Percentiles rank a stretch among this genome's conserved stretches.
phyloP scores from a whole-genome alignment of 441 rosid genomes.

The Erysimum pusillum region DNA sequence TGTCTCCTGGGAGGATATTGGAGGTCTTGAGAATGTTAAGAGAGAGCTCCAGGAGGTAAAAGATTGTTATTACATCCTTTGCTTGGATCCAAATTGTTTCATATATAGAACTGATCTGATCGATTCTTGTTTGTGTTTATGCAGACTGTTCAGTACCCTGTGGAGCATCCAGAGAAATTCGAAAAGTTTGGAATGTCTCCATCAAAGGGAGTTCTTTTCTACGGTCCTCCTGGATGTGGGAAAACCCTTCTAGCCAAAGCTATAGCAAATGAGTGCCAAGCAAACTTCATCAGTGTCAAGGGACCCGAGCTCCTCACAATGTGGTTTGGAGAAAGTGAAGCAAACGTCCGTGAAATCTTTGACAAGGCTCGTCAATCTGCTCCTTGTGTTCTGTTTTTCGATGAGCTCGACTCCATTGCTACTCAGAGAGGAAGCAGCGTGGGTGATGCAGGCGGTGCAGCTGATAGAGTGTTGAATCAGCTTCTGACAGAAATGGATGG shows the following conservation, averaged over 20 bases:
- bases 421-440: conserved; percentile 64
- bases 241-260: conserved; percentile 71
- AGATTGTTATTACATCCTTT: background rate
- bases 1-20: conserved; percentile 66
- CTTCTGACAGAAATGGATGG: conserved; percentile 72
- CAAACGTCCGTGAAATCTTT: conserved; percentile 66
- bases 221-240: conserved; percentile 71
- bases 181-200: conserved; percentile 75
- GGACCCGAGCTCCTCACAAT: conserved; percentile 69
- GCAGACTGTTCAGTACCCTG: conserved; percentile 72
- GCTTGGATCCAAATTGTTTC: conserved; percentile 12
- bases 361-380: conserved; percentile 75
- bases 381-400: conserved; percentile 72
- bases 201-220: conserved; percentile 65
- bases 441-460: conserved; percentile 79
- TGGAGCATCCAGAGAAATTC: conserved; percentile 75
- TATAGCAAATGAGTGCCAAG: conserved; percentile 67
- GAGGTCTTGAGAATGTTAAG: conserved; percentile 69
- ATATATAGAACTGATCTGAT: background rate
- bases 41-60: conserved; percentile 70
- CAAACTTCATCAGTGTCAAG: conserved; percentile 66
- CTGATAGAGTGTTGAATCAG: conserved; percentile 70
- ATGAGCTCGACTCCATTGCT: conserved; percentile 71
- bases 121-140: background rate
- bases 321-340: conserved; percentile 80